Percentiles rank a stretch among this genome's conserved stretches.
These are phyloP conservation scores for Ilyonectria destructans DNA, from an alignment of 2,329 filamentous ascomycete species.

Conservation along the genomic window DNA sequence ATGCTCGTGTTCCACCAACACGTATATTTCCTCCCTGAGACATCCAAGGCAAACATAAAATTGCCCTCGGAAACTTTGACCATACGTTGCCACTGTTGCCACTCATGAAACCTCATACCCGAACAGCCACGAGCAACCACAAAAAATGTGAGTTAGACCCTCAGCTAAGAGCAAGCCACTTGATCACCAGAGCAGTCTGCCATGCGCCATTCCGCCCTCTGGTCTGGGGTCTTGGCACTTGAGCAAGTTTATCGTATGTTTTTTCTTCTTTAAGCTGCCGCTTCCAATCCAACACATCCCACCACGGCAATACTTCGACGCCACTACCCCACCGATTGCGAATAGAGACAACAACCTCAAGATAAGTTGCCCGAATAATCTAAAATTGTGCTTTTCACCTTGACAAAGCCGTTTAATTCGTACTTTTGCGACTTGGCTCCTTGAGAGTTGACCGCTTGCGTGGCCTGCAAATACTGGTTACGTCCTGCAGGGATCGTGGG, in stretches of 20 bases:
- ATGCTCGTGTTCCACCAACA: no score
- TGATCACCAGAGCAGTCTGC: neutral
- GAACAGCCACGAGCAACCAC: neutral
- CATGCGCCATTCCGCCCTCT: neutral
- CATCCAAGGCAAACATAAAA: neutral
- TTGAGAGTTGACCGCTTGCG: neutral
- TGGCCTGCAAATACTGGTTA: neutral
- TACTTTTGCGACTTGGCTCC: neutral
- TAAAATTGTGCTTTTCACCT: neutral
- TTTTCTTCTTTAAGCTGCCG: neutral
- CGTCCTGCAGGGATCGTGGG: slow-evolving; percentile 16
- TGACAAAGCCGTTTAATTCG: neutral
- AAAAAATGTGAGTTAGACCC: neutral
- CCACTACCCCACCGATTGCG: neutral
- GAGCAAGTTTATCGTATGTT: slow-evolving; percentile 30
- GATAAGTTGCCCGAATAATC: neutral
- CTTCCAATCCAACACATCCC: slow-evolving; percentile 2
- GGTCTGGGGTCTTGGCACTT: slow-evolving; percentile 11
- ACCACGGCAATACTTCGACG: neutral
- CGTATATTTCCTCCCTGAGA: no score
- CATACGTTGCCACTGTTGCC: neutral
- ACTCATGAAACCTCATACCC: neutral
- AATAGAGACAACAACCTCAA: neutral
- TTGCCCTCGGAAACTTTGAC: neutral
- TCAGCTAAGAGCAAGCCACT: neutral